phyloP scores from a whole-genome alignment of 1,284 basidiomycete genomes.

The Cerrena zonata region DNA sequence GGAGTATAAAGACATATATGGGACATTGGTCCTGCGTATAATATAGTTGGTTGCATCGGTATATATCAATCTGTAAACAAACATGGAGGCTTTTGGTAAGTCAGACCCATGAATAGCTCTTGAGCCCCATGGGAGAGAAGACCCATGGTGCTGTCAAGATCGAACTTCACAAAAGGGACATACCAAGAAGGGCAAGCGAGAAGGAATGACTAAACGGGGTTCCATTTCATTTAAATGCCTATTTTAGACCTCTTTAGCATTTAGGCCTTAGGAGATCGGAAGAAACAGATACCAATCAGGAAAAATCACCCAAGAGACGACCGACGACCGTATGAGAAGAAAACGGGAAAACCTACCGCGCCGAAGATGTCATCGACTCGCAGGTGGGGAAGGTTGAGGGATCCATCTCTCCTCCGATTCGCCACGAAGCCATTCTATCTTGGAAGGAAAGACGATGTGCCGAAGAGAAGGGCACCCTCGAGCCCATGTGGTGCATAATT shows the following conservation, averaged over 20 bases:
- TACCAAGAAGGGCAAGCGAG: slow-evolving; percentile 2
- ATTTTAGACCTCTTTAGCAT: too few species aligned
- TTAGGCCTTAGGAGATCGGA: too few species aligned
- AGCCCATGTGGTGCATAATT: slow-evolving; percentile 50
- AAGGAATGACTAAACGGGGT: background rate
- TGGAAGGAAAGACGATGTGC: slow-evolving; percentile 51
- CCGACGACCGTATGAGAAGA: background rate
- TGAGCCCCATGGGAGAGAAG: background rate
- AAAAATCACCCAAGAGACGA: too few species aligned
- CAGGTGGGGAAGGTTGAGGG: slow-evolving; percentile 5
- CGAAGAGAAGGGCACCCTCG: slow-evolving; percentile 48
- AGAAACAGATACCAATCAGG: too few species aligned
- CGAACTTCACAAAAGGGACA: background rate
- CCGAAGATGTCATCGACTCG: background rate
- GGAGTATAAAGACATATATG: background rate
- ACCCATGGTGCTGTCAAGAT: background rate
- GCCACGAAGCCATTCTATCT: slow-evolving; percentile 31
- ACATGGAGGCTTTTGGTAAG: too few species aligned
- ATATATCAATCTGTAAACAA: too few species aligned
- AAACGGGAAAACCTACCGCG: background rate
- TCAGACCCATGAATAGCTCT: background rate
- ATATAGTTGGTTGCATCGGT: too few species aligned
- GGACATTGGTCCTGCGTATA: background rate
- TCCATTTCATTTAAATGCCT: too few species aligned
- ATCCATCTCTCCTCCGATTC: slow-evolving; percentile 22